A percentile compares a stretch with the other conserved stretches of the same genome.
These are phyloP conservation scores for Salvia miltiorrhiza DNA, from an alignment of 257 asterid genomes.

Conservation along the genomic window DNA sequence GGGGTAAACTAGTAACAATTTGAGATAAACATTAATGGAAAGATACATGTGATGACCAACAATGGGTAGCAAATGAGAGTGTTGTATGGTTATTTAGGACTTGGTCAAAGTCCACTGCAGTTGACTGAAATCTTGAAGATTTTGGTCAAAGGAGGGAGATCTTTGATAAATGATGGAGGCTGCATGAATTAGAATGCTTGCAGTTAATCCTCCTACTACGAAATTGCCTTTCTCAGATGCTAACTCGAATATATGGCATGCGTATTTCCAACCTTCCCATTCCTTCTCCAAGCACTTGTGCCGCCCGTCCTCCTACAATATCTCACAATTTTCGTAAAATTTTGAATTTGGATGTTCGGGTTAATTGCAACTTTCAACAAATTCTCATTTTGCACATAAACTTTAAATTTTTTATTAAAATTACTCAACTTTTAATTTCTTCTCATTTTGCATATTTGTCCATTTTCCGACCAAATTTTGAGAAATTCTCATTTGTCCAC, in stretches of 20 bases:
- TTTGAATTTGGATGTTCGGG: no score
- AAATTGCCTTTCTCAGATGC: constrained; percentile 36
- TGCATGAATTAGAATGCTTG: constrained; percentile 48
- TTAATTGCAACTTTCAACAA: no score
- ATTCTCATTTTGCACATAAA: no score
- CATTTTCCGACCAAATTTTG: no score
- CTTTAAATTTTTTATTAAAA: no score
- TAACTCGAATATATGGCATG: constrained; percentile 41
- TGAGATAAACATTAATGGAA: background rate
- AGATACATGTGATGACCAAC: background rate
- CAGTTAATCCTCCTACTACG: constrained; percentile 44
- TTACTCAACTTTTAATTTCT: no score
- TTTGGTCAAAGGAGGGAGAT: constrained; percentile 43
- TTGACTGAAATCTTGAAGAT: constrained; percentile 53
- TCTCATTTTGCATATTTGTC: no score
- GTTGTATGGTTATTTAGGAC: background rate
- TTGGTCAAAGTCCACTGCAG: constrained; percentile 32
- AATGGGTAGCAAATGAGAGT: no score
- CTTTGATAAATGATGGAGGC: constrained; percentile 45
- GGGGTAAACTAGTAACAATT: background rate
- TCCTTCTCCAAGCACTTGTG: constrained; percentile 42
- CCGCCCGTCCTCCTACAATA: constrained; percentile 32
- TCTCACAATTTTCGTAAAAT: background rate
- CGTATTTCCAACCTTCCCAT: constrained; percentile 42
- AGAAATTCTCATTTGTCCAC: no score